Evolutionary conservation across 1,284 basidiomycete species (phyloP).

Genomic region (Neonothopanus nambi): DNA sequence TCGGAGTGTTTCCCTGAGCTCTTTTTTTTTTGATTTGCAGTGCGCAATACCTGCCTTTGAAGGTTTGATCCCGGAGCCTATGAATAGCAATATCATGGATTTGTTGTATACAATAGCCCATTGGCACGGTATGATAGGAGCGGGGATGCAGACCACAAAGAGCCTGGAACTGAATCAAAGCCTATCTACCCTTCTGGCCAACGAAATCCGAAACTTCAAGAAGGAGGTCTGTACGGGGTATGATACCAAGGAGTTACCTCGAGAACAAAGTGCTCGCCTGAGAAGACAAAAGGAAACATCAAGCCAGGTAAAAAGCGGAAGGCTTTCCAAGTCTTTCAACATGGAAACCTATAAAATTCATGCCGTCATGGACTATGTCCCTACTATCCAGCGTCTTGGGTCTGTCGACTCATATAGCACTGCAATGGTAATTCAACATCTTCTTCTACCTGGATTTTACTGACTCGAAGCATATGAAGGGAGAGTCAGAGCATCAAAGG

Average conservation of each 20-base stretch:
- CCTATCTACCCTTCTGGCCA: too few relatives aligned
- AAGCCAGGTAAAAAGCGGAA: too few relatives aligned
- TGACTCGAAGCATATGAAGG: conserved; percentile 21
- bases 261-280: too few relatives aligned
- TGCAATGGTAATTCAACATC: conserved; percentile 19
- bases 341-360: conserved; percentile 24
- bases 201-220: too few relatives aligned
- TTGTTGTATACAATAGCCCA: too few relatives aligned
- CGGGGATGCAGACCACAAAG: too few relatives aligned
- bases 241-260: too few relatives aligned
- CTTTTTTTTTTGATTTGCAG: background rate
- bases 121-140: too few relatives aligned
- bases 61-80: background rate
- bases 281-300: too few relatives aligned
- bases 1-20: background rate
- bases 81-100: too few relatives aligned
- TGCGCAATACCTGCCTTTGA: conserved; percentile 1
- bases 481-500: conserved; percentile 31
- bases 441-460: background rate
- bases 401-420: conserved; percentile 15
- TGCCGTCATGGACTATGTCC: conserved; percentile 7
- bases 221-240: too few relatives aligned
- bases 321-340: conserved; percentile 29
- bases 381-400: conserved; percentile 1
- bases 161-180: too few relatives aligned